These are phyloP conservation scores for Chloris gayana DNA, from an alignment of 176 grass and related monocot species.

Conservation along the genomic window DNA sequence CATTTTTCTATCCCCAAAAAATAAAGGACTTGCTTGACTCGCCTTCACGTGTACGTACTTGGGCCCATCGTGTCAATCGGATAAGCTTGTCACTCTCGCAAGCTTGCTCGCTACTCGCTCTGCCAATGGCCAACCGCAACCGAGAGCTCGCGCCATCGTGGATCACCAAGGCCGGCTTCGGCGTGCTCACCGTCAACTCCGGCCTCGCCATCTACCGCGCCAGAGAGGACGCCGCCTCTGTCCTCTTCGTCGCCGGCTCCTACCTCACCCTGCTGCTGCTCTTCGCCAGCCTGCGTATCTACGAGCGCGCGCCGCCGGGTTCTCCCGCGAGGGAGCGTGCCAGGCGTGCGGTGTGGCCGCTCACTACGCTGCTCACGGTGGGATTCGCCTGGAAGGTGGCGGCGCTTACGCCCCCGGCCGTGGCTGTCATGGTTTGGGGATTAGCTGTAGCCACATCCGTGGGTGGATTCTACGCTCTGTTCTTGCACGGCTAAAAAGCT, in stretches of 20 bases:
- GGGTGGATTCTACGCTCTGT: no score
- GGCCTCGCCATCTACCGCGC: neutral
- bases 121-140: neutral
- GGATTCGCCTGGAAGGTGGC: conserved; percentile 28
- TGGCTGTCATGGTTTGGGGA: conserved; percentile 6
- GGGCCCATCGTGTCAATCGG: no score
- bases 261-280: neutral
- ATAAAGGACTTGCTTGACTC: no score
- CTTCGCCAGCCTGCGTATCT: neutral
- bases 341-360: neutral
- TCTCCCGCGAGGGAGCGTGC: neutral
- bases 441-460: neutral
- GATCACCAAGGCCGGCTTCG: neutral
- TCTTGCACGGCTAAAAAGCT: no score
- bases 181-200: neutral
- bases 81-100: no score
- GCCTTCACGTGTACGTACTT: no score
- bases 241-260: neutral
- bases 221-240: neutral
- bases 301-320: neutral
- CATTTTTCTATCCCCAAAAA: no score
- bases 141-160: neutral
- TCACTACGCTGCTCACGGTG: neutral
- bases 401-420: neutral
- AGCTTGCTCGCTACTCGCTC: no score